These are phyloP conservation scores for Taphrina flavorubra DNA, from an alignment of 1,139 yeast species.

Conservation along the genomic window DNA sequence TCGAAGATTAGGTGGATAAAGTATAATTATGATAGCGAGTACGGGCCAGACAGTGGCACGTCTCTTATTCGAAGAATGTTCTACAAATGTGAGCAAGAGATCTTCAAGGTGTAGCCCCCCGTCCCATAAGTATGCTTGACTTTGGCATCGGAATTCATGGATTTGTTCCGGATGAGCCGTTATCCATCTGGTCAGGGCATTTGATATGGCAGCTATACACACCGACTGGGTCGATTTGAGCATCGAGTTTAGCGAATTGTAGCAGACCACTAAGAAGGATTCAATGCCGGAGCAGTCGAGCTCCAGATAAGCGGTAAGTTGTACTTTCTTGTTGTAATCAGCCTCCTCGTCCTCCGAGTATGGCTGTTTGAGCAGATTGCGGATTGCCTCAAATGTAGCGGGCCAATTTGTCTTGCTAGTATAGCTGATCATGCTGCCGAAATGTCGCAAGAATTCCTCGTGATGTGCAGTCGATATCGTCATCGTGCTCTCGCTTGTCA, in stretches of 20 bases:
- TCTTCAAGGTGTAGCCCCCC: constrained; percentile 7
- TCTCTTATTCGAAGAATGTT: background rate
- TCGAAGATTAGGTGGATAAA: constrained; percentile 1
- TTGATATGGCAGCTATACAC: background rate
- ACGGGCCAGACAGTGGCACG: constrained; percentile 20
- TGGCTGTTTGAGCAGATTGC: constrained; percentile 11
- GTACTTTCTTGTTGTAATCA: constrained; percentile 18
- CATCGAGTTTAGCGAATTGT: background rate
- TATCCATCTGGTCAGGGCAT: constrained; percentile 10
- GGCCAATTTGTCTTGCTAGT: constrained; percentile 13
- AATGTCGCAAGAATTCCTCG: constrained; percentile 5
- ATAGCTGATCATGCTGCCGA: background rate
- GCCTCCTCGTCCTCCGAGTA: constrained; percentile 18
- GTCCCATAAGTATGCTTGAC: background rate
- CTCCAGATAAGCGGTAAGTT: background rate
- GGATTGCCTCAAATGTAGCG: constrained; percentile 4
- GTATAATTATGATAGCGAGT: constrained; percentile 7
- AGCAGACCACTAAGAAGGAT: background rate
- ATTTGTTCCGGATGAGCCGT: constrained; percentile 6
- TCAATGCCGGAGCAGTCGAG: background rate
- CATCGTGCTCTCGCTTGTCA: constrained; percentile 6
- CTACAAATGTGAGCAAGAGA: background rate
- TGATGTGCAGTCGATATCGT: background rate
- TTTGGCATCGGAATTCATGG: background rate
- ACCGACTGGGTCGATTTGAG: constrained; percentile 18